These are phyloP conservation scores for Apophysomyces ossiformis DNA, from an alignment of 371 early-diverging fungal genomes.

Conservation along the genomic window DNA sequence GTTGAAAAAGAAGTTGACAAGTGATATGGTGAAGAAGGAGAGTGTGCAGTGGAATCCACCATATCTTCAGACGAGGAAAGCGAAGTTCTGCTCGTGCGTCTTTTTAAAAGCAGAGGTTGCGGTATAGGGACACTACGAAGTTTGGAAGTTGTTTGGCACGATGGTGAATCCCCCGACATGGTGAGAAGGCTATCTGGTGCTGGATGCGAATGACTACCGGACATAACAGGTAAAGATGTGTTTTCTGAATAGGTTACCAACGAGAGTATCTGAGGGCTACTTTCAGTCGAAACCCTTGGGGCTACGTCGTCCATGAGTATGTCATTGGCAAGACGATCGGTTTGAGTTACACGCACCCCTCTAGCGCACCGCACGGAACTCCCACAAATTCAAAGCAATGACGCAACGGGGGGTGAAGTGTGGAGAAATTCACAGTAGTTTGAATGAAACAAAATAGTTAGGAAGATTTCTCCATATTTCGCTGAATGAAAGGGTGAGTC, in stretches of 20 bases:
- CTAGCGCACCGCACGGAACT: too few species aligned
- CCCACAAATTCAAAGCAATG: too few species aligned
- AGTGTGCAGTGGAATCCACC: background rate
- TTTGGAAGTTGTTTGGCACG: conserved; percentile 17
- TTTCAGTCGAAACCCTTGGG: conserved; percentile 7
- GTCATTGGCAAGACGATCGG: conserved; percentile 10
- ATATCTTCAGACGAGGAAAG: conserved; percentile 35
- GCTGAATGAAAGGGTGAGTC: too few species aligned
- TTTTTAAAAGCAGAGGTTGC: conserved; percentile 42
- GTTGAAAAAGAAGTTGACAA: conserved; percentile 14
- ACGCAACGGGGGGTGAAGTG: too few species aligned
- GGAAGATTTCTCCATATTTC: too few species aligned
- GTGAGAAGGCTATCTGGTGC: background rate
- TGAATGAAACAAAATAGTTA: too few species aligned
- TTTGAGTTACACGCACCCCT: background rate
- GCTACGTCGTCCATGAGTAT: conserved; percentile 11
- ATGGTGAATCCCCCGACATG: conserved; percentile 10
- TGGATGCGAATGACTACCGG: background rate
- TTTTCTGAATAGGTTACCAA: background rate
- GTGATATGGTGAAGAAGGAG: conserved; percentile 10
- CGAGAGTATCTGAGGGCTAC: background rate
- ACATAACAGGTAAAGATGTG: background rate
- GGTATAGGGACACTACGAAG: conserved; percentile 48
- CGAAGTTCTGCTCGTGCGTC: conserved; percentile 41
- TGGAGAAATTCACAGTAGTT: too few species aligned